Evolutionary conservation across 164 flowering plant genomes (phyloP).

Genomic region (Stephania yunnanensis): DNA sequence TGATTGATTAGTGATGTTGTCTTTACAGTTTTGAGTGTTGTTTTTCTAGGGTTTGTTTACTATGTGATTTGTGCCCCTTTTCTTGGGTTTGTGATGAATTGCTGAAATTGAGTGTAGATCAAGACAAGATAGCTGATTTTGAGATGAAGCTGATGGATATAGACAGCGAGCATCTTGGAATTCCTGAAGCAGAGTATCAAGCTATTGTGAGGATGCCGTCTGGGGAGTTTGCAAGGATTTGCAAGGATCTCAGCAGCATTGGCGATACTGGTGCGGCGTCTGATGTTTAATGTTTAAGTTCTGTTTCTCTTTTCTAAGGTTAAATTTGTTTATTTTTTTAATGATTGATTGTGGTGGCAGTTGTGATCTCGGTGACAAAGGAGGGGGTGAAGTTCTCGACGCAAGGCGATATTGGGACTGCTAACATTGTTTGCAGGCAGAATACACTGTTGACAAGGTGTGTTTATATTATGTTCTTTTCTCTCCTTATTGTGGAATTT

Average conservation of each 20-base stretch:
- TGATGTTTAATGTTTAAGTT: not conserved
- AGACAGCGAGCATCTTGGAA: slow-evolving; percentile 91
- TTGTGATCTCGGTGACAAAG: slow-evolving; percentile 84
- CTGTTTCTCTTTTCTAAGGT: not conserved
- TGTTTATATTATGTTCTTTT: not conserved
- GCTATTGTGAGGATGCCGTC: slow-evolving; percentile 87
- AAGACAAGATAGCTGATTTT: slow-evolving; percentile 77
- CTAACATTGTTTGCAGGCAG: slow-evolving; percentile 75
- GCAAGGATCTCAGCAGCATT: slow-evolving; percentile 73
- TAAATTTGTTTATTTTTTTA: not conserved
- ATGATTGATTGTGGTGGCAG: slow-evolving; percentile 27
- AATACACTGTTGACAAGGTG: slow-evolving; percentile 84
- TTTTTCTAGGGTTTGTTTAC: not conserved
- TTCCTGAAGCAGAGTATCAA: slow-evolving; percentile 88
- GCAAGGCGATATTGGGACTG: slow-evolving; percentile 80
- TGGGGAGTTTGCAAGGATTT: slow-evolving; percentile 73
- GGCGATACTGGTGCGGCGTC: slow-evolving; percentile 65
- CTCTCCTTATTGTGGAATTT: no score
- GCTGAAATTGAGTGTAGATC: slow-evolving; percentile 29
- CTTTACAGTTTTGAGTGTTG: not conserved
- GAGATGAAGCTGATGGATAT: slow-evolving; percentile 96
- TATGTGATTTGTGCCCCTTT: not conserved
- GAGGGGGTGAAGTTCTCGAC: slow-evolving; percentile 93
- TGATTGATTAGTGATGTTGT: not conserved
- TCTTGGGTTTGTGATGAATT: not conserved